Evolutionary conservation across 192 early-diverging fungal species (phyloP).

Genomic region (Podila epicladia): DNA sequence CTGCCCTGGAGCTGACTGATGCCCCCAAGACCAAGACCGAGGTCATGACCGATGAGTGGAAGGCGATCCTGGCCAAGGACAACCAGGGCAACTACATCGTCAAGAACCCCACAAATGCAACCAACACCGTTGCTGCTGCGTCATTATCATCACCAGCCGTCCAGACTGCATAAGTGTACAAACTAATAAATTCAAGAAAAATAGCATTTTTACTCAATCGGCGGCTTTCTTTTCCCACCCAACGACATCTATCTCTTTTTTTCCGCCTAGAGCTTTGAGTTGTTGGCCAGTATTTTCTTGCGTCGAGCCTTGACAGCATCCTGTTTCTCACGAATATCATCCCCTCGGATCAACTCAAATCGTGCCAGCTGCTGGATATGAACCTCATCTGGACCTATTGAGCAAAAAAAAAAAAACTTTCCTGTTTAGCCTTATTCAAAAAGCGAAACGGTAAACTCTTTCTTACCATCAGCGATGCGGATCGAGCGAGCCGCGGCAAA

Average conservation of each 20-base stretch:
- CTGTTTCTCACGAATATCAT: slow-evolving; percentile 45
- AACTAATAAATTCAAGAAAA: too few species aligned
- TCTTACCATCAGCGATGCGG: slow-evolving; percentile 86
- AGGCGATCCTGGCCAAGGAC: slow-evolving; percentile 49
- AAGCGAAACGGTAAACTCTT: too few species aligned
- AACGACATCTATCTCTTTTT: too few species aligned
- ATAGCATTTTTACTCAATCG: too few species aligned
- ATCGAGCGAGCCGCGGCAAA: slow-evolving; percentile 86
- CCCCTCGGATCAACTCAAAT: slow-evolving; percentile 71
- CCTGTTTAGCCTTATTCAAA: not conserved
- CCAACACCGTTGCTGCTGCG: not conserved
- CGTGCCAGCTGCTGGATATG: slow-evolving; percentile 87
- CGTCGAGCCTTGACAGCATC: slow-evolving; percentile 23
- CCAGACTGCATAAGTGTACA: not conserved
- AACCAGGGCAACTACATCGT: slow-evolving; percentile 43
- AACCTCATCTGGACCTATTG: slow-evolving; percentile 82
- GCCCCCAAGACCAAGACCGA: slow-evolving; percentile 13
- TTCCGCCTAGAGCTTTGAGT: slow-evolving; percentile 26
- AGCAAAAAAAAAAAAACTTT: not conserved
- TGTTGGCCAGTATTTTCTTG: slow-evolving; percentile 23
- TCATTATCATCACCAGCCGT: not conserved
- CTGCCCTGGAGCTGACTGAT: slow-evolving; percentile 41
- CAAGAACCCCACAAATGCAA: slow-evolving; percentile 12
- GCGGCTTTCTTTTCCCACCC: too few species aligned
- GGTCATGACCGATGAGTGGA: slow-evolving; percentile 43